Evolutionary conservation across 2,329 filamentous ascomycete species (phyloP), one percentile per base, ranked within the genome.

Genomic region (Penicillium sp.): DNA sequence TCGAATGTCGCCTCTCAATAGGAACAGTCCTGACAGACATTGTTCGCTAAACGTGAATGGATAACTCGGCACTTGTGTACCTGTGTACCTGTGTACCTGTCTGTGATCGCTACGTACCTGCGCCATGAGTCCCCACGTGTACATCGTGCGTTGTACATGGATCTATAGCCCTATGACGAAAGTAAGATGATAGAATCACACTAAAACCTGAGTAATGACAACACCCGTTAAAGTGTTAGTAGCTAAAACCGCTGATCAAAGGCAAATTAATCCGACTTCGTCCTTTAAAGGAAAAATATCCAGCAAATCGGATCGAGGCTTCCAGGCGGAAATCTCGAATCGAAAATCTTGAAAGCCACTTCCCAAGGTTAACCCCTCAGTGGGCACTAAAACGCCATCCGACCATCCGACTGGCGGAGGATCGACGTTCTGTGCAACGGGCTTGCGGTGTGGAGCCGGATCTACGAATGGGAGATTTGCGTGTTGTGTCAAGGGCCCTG

Each of bases 51-150:
- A 17, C 10, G 12, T 33, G 22, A 49, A 45, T 45, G 47, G 47
- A 17, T 39, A 45, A 39, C 21, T 40, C 34, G 48, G 34, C 34
- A 40, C 8, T 39, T 45, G 15, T 49, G 47, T 49, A n/a, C 47
- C 47, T 49, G 29, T 44, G 47, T 49, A 19, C 47, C 47, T 49
- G 29, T 44, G 47, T 49, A 19, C 47, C 47, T 49, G 28, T 35
- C 17, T 6, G 5, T 19, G 9, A 28, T 26, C 8, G 17, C 19
- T 8, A 6, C 42, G 45, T 48, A n/a, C 45, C 45, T 43, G 39
- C 19, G 28, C 44, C 13, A 41, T 34, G 19, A 26, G 26, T 38
- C 17, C 40, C 26, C 22, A 44, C 19, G 38, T 35, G 45, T 28
- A 31, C 21, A 26, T 26, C 8, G 24, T 41, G 24, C 13, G 13